phyloP scores from a whole-genome alignment of 2,329 filamentous ascomycete species.

The Didymella lethalis region DNA sequence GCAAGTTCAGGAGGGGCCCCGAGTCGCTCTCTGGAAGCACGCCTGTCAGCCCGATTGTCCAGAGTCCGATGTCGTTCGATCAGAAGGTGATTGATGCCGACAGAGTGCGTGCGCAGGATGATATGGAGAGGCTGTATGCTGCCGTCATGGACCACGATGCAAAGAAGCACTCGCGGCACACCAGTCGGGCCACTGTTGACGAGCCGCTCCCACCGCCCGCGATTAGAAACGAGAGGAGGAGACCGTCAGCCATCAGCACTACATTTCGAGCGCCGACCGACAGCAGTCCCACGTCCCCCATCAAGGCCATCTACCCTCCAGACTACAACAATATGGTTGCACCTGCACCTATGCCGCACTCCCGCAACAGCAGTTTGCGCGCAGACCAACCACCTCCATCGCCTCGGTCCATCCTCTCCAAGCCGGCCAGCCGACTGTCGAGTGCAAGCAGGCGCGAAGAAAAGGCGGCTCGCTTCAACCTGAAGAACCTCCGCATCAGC shows the following conservation, averaged over 20 bases:
- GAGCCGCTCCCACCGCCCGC: constrained; percentile 25
- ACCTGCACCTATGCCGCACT: constrained; percentile 29
- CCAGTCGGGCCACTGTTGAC: constrained; percentile 31
- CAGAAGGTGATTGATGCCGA: constrained; percentile 77
- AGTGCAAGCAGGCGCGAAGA: constrained; percentile 45
- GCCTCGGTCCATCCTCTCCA: constrained; percentile 49
- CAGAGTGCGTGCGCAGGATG: constrained; percentile 75
- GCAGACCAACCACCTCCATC: constrained; percentile 33
- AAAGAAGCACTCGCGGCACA: constrained; percentile 51
- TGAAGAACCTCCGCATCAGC: constrained; percentile 66
- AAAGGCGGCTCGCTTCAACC: constrained; percentile 54
- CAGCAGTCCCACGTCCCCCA: constrained; percentile 50
- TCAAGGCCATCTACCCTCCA: constrained; percentile 60
- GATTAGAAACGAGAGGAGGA: constrained; percentile 23
- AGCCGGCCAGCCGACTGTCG: constrained; percentile 42
- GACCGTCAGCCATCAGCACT: constrained; percentile 45
- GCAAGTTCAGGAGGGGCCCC: constrained; percentile 43
- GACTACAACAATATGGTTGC: constrained; percentile 42
- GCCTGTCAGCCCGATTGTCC: constrained; percentile 52
- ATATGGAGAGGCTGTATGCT: constrained; percentile 90
- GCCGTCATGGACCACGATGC: constrained; percentile 90
- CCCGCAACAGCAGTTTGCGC: constrained; percentile 22
- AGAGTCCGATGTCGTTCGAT: constrained; percentile 77
- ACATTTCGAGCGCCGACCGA: constrained; percentile 28
- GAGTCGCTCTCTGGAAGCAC: constrained; percentile 38